These are phyloP conservation scores for Candida glucosophila DNA, from an alignment of 1,139 yeast species.

Conservation along the genomic window DNA sequence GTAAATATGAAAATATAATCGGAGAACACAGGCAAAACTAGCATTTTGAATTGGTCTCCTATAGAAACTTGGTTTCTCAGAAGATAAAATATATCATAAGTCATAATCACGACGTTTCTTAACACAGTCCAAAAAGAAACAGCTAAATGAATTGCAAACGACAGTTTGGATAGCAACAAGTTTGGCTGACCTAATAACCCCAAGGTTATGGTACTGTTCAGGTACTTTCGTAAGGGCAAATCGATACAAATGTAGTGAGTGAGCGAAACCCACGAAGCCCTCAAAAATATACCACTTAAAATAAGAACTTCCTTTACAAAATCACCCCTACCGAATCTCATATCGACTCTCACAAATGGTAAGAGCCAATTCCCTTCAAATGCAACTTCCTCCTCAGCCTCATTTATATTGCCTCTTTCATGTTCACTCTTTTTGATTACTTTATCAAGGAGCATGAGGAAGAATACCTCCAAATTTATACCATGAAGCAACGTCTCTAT, in stretches of 20 bases:
- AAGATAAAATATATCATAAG: conserved; percentile 4
- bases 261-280: conserved; percentile 15
- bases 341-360: conserved; percentile 3
- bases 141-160: conserved; percentile 14
- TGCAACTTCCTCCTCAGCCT: conserved; percentile 3
- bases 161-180: conserved; percentile 7
- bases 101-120: conserved; percentile 10
- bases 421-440: too few species aligned
- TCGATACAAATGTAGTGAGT: conserved; percentile 20
- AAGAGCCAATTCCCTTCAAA: conserved; percentile 3
- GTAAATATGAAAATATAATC: too few species aligned
- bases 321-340: too few species aligned
- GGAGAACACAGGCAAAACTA: too few species aligned
- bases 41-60: too few species aligned
- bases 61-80: neutral
- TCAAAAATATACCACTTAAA: conserved; percentile 6
- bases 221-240: conserved; percentile 15
- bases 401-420: too few species aligned
- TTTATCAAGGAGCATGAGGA: too few species aligned
- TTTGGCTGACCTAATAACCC: too few species aligned
- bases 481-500: too few species aligned
- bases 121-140: conserved; percentile 17
- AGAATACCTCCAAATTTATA: too few species aligned
- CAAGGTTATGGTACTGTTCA: too few species aligned
- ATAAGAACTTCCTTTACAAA: conserved; percentile 1